Conservation (phyloP, 1,284 basidiomycete genomes). For the Gomphus sp. region DNA sequence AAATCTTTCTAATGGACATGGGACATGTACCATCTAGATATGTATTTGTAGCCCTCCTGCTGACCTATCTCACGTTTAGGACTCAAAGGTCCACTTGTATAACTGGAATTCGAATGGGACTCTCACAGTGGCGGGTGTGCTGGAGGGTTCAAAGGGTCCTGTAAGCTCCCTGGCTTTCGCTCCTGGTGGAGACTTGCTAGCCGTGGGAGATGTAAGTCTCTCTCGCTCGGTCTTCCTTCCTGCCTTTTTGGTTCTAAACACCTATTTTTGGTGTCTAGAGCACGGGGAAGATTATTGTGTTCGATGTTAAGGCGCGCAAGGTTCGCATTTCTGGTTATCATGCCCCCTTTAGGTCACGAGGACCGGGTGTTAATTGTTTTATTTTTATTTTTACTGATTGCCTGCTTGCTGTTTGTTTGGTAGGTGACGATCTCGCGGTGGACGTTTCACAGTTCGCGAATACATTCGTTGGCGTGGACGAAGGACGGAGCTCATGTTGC, state of each 20-base stretch:
- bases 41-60: too few species aligned
- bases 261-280: slow-evolving; percentile 33
- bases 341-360: too few species aligned
- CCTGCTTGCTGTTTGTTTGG: background rate
- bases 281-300: slow-evolving; percentile 72
- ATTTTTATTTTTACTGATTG: too few species aligned
- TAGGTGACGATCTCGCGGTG: slow-evolving; percentile 67
- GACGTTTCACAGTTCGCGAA: slow-evolving; percentile 82
- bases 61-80: slow-evolving; percentile 29
- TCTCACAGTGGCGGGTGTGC: slow-evolving; percentile 42
- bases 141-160: slow-evolving; percentile 57
- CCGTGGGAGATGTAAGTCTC: slow-evolving; percentile 65
- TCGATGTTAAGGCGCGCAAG: slow-evolving; percentile 60
- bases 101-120: slow-evolving; percentile 48
- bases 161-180: slow-evolving; percentile 80
- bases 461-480: slow-evolving; percentile 76
- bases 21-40: too few species aligned
- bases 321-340: slow-evolving; percentile 21
- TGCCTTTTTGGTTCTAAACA: background rate
- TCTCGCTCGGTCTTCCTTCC: background rate
- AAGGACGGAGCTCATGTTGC: slow-evolving; percentile 68
- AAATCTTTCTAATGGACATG: too few species aligned
- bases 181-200: slow-evolving; percentile 65
- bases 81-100: slow-evolving; percentile 67
- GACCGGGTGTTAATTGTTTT: too few species aligned